Evolutionary conservation across 2,329 filamentous ascomycete genomes (phyloP).

Genomic region (Venturia nashicola): DNA sequence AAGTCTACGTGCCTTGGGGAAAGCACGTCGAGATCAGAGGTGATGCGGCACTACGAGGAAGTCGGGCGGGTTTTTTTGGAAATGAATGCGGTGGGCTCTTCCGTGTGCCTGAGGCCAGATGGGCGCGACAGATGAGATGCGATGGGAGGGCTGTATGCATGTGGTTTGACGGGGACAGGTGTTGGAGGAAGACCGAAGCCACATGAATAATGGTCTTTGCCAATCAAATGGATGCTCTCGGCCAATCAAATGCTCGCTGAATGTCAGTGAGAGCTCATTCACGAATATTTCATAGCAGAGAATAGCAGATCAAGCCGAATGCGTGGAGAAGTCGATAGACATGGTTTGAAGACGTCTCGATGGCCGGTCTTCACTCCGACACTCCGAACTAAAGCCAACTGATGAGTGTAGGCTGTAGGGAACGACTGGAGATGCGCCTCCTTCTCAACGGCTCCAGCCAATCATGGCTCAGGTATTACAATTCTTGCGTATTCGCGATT

Average conservation of each 20-base stretch:
- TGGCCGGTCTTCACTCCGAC: not conserved
- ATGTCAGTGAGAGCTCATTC: not conserved
- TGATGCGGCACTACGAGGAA: not conserved
- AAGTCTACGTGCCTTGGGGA: not conserved
- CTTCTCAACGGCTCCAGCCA: not conserved
- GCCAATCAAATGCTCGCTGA: not conserved
- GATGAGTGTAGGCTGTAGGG: not conserved
- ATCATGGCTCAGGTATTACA: not conserved
- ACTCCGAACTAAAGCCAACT: not conserved
- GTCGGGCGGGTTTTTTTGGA: not conserved
- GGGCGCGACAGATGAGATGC: not conserved
- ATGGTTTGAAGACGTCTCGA: not conserved
- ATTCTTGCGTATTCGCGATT: not conserved
- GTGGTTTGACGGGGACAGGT: not conserved
- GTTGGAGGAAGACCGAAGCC: not conserved
- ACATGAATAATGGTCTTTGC: too few relatives aligned
- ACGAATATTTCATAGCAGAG: not conserved
- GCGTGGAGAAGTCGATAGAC: not conserved
- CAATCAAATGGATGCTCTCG: not conserved
- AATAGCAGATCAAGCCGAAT: not conserved
- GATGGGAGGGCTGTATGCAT: not conserved
- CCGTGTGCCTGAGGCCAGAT: not conserved
- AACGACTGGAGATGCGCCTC: not conserved
- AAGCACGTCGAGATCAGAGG: not conserved
- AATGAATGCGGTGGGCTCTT: not conserved